Evolutionary conservation across 345 rosid genomes (phyloP), one percentile per base, ranked within the genome.

Genomic region (Orychophragmus violaceus): DNA sequence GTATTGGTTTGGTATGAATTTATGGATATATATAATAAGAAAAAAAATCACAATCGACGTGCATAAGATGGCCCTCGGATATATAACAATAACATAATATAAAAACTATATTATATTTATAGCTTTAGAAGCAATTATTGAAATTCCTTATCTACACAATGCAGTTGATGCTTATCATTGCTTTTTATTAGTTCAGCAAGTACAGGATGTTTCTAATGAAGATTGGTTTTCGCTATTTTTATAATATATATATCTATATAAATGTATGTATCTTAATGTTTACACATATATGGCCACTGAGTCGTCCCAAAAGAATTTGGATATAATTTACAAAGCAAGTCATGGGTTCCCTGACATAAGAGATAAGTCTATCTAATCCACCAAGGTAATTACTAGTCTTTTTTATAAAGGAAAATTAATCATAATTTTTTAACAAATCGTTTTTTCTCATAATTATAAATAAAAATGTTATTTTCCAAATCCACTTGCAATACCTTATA

Each of bases 91-190:
- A 50, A 60, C 44, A 49, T 59, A 25, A 44, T 48, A 22, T 52
- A 52, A 30, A n/a, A 11, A 17, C 8, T 21, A 54, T 71, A 48
- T 6, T 32, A 36, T 64, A 72, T 50, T 37, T 10, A 65, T 58
- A 71, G 12, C 63, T 39, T 58, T 59, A 59, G 22, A 58, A 28
- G n/a, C 55, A 72, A 58, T 72, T 65, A 65, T 72, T 65, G 37
- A 30, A 65, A 65, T 65, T 58, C 32, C 61, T 72, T 37, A 65
- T 72, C 66, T 58, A 16, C 54, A 65, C 2, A 58, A 56, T 36
- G 29, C 16, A 57, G 32, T 57, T 57, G 71, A 72, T 64, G 44
- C 70, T 48, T 71, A 64, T 71, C 76, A 55, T 71, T 44, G 56
- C 64, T 64, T 63, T 62, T 27, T 17, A 25, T 36, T 5, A 30